Evolutionary conservation across 2,329 filamentous ascomycete genomes (phyloP), one percentile per base, ranked within the genome.

Genomic region (Ophiocordyceps robertsii): DNA sequence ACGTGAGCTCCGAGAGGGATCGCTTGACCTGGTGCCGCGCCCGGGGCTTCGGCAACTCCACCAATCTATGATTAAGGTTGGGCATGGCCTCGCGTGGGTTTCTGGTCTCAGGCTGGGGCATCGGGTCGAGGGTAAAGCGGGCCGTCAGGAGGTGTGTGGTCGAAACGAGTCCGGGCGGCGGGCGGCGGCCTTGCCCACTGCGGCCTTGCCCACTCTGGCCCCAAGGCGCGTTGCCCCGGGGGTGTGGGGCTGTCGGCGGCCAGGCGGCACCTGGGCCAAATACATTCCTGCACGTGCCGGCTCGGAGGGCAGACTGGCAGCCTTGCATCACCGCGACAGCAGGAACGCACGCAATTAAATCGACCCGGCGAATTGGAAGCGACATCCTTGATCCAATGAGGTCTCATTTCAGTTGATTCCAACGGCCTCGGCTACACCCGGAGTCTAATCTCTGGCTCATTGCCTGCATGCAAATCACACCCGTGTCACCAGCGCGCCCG

Each of bases 1-100:
- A 66, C 21, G 71, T 63, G 41, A 75, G 51, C 48, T 77, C 73
- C 37, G 68, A 69, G 45, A 77, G 66, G 38, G 76, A 79, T 30
- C 72, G 68, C 46, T 66, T 70, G 46, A 76, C 63, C 50, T 73
- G 71, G 50, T 75, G 74, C 45, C 67, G 67, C 57, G 53, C 50
- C 54, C 51, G 21, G 37, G 39, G 37, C 30, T 24, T 29, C 16
- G 46, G 41, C 40, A 49, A 51, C 33, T 36, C 33, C 33, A 36
- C 33, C 33, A 16, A 6, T 7, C n/a, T 36, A 16, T 10, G 39
- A 41, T 39, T 29, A 21, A 43, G 44, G 39, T 46, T 44, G 36
- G 46, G 39, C 49, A 51, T 49, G 29, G 38, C 13, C 21, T 36
- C 41, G 33, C 17, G 33, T 8, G 33, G 33, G 11, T 8, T 12